A percentile compares a stretch with the other conserved stretches of the same genome.
Evolutionary conservation across 2,329 filamentous ascomycete species (phyloP).

Genomic region (Aureobasidium sp.): DNA sequence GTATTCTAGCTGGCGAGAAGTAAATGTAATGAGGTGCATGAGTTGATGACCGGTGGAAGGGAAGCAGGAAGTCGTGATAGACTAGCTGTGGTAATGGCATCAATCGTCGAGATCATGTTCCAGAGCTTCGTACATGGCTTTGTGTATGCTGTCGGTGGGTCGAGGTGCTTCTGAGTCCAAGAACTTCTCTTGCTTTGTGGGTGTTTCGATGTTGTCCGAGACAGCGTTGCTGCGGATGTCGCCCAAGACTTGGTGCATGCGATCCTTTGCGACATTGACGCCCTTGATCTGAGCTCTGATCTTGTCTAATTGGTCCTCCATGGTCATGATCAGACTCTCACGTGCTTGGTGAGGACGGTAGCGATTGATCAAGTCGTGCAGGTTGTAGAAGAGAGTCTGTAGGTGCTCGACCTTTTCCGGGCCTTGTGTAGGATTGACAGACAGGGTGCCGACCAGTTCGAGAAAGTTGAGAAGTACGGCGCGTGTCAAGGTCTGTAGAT

Average conservation of each 20-base stretch:
- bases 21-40: not conserved
- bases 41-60: not conserved
- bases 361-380: constrained; percentile 88
- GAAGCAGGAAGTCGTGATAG: not conserved
- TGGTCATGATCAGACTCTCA: constrained; percentile 76
- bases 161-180: not conserved
- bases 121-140: constrained; percentile 15
- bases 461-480: constrained; percentile 83
- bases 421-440: constrained; percentile 54
- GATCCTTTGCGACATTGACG: constrained; percentile 58
- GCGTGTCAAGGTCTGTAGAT: constrained; percentile 66
- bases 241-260: constrained; percentile 54
- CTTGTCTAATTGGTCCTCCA: constrained; percentile 73
- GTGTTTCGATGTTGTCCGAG: not conserved
- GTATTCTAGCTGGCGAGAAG: constrained; percentile 16
- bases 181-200: not conserved
- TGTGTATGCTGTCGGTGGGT: not conserved
- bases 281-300: constrained; percentile 65
- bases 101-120: constrained; percentile 12
- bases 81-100: not conserved
- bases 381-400: constrained; percentile 76
- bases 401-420: constrained; percentile 69
- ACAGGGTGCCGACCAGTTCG: constrained; percentile 67
- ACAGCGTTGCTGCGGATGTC: constrained; percentile 1
- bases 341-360: constrained; percentile 89